Evolutionary conservation across 176 grass and related monocot genomes (phyloP).

Genomic region (Rhynchospora tenuis): DNA sequence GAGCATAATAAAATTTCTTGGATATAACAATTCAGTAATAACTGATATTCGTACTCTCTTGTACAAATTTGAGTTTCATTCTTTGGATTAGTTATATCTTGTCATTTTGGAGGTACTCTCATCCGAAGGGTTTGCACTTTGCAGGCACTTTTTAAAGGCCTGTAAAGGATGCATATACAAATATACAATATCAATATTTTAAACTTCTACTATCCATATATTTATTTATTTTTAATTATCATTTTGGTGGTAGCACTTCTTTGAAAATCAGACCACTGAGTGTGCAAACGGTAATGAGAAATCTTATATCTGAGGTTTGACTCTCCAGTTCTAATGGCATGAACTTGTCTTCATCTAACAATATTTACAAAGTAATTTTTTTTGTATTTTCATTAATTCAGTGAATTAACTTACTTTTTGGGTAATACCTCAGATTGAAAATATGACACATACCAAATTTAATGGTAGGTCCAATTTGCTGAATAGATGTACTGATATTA

Average conservation of each 20-base stretch:
- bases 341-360: slow-evolving; percentile 83
- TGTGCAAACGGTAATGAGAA: slow-evolving; percentile 88
- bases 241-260: slow-evolving; percentile 15
- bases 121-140: neutral
- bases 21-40: too few relatives aligned
- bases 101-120: neutral
- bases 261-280: slow-evolving; percentile 76
- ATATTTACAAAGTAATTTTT: slow-evolving; percentile 76
- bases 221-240: slow-evolving; percentile 10
- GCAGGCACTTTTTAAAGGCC: neutral
- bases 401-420: neutral
- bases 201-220: slow-evolving; percentile 1
- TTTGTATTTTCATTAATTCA: slow-evolving; percentile 1
- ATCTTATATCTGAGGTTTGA: slow-evolving; percentile 68
- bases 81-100: neutral
- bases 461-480: neutral
- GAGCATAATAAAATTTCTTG: too few relatives aligned
- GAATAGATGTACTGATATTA: slow-evolving; percentile 4
- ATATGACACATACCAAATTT: neutral
- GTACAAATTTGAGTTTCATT: neutral
- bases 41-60: neutral
- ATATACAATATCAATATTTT: slow-evolving; percentile 1
- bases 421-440: neutral
- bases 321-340: slow-evolving; percentile 79
- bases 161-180: neutral